Evolutionary conservation across 2,329 filamentous ascomycete species (phyloP).

Genomic region (Epichloe scottii): DNA sequence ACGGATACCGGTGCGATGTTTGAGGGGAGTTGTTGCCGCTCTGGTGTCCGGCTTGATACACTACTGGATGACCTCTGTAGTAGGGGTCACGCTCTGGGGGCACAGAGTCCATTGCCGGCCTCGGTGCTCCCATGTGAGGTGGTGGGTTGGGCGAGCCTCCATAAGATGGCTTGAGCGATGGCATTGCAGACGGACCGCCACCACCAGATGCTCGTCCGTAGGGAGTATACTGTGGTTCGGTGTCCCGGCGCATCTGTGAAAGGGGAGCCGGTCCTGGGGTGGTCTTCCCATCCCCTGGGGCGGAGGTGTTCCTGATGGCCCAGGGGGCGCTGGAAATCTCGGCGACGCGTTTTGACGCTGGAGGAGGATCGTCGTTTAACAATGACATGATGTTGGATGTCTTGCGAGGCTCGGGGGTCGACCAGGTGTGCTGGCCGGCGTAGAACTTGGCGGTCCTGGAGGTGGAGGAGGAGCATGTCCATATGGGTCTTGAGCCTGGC

Average conservation of each 20-base stretch:
- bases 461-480: slow-evolving; percentile 16
- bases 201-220: slow-evolving; percentile 27
- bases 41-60: slow-evolving; percentile 21
- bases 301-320: slow-evolving; percentile 38
- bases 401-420: slow-evolving; percentile 40
- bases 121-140: slow-evolving; percentile 32
- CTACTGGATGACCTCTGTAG: slow-evolving; percentile 30
- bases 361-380: slow-evolving; percentile 45
- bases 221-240: slow-evolving; percentile 33
- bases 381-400: slow-evolving; percentile 51
- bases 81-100: slow-evolving; percentile 32
- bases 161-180: slow-evolving; percentile 40
- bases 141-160: slow-evolving; percentile 35
- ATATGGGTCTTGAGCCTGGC: slow-evolving; percentile 19
- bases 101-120: slow-evolving; percentile 27
- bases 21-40: slow-evolving; percentile 34
- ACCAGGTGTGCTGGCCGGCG: slow-evolving; percentile 12
- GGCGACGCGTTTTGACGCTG: slow-evolving; percentile 37
- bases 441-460: slow-evolving; percentile 6
- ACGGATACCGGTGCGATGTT: slow-evolving; percentile 32
- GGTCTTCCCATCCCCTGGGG: slow-evolving; percentile 31
- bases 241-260: slow-evolving; percentile 34
- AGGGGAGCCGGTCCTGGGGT: slow-evolving; percentile 25
- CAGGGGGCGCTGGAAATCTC: slow-evolving; percentile 30
- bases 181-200: slow-evolving; percentile 35